Base-by-base conservation (phyloP, 495 filamentous ascomycete genomes). In the Astrothelium macrocarpum region DNA sequence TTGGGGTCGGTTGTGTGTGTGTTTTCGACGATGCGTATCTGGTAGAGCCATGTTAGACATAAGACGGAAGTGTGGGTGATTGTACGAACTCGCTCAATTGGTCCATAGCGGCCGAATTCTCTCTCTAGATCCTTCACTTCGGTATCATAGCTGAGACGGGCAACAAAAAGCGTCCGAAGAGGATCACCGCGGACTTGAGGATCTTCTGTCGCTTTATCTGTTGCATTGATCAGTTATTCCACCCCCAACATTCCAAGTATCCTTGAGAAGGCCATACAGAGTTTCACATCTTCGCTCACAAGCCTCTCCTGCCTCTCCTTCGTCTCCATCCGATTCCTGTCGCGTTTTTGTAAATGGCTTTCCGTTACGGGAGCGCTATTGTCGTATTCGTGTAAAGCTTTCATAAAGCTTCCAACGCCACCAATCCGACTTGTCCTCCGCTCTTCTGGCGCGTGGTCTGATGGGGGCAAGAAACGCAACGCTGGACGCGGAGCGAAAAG, bases 401-500 rank as follows among this genome's bases (percentile, higher is more conserved):
- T 75, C 11, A 97, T 81, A 71, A 81, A 96, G 53, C 85, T 81
- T 12, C 86, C 89, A 39, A 97, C 72, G 32, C 89, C 90, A 16
- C 74, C 74, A 63, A 97, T 85, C 62, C 82, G 78, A 61, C 85
- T 83, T 0, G 88, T 91, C 71, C 81, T 83, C 67, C 88, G 85
- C 67, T 91, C 84, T 73, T 95, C 90, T 36, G 92, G 89, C 31
- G 92, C 82, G 71, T 89, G 83, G 74, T 96, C 93, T 69, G 78
- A 79, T 7, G 91, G 90, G 53, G 90, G 87, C 56, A 96, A 84
- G 80, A 89, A 98, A 74, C 91, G 89, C 66, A 98, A 80, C 60
- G 93, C 86, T 59, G 95, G 94, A 32, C 94, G 89, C 65, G 94
- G 90, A 70, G 91, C 88, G 78, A 98, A 98, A 63, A 98, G 90